Conservation (phyloP, 2,329 filamentous ascomycete genomes). For the Uncinocarpus reesii region DNA sequence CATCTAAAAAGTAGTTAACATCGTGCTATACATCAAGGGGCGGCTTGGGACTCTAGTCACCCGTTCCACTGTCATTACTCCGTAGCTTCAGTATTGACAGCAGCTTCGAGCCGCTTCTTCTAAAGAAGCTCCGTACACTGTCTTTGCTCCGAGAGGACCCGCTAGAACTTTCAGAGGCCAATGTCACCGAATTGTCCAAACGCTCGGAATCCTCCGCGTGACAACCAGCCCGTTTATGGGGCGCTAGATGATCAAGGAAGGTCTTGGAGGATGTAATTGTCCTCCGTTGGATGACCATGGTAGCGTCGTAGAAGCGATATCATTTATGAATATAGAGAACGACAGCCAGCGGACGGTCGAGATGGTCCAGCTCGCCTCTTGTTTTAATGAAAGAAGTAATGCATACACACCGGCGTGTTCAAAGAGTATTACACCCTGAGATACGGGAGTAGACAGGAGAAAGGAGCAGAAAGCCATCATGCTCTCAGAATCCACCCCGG, state of each 20-base stretch:
- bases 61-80: conserved; percentile 17
- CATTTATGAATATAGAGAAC: conserved; percentile 12
- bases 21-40: neutral
- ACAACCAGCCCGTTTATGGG: conserved; percentile 18
- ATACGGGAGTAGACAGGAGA: neutral
- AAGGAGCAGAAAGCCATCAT: neutral
- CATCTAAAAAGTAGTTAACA: conserved; percentile 5
- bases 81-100: conserved; percentile 29
- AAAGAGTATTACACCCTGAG: neutral
- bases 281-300: conserved; percentile 18
- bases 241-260: conserved; percentile 21
- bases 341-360: conserved; percentile 4
- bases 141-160: conserved; percentile 17
- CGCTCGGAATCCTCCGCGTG: conserved; percentile 16
- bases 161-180: conserved; percentile 21
- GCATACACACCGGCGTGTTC: neutral
- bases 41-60: conserved; percentile 15
- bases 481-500: neutral
- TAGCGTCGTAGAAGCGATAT: conserved; percentile 10
- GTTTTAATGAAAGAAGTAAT: neutral
- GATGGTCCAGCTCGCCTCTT: neutral
- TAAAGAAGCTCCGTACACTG: conserved; percentile 26
- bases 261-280: conserved; percentile 21
- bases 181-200: conserved; percentile 20
- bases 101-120: conserved; percentile 29